These are phyloP conservation scores for Coniophora puteana DNA, from an alignment of 1,284 basidiomycete genomes.

Conservation along the genomic window DNA sequence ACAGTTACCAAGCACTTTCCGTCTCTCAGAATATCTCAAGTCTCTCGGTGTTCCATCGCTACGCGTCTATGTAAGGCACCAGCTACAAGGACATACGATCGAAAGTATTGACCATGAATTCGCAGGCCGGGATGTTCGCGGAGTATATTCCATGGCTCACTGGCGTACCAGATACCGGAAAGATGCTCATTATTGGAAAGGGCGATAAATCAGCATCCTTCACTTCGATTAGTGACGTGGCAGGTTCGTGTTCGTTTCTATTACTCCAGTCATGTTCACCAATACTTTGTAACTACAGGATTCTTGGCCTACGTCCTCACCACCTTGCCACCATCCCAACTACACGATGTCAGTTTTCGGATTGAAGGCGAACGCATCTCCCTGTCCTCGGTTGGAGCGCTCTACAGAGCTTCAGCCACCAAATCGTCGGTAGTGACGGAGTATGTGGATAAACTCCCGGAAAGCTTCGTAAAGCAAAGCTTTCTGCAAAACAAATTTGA, in stretches of 20 bases:
- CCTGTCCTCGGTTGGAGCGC: slow-evolving; percentile 17
- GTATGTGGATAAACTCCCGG: slow-evolving; percentile 23
- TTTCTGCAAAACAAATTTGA: slow-evolving; percentile 22
- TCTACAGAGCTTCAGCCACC: slow-evolving; percentile 23
- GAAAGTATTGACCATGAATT: neutral
- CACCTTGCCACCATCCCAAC: slow-evolving; percentile 21
- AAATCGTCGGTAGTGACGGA: slow-evolving; percentile 16
- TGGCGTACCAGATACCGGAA: slow-evolving; percentile 21
- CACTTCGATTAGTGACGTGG: slow-evolving; percentile 31
- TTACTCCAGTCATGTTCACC: neutral
- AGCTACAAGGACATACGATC: too few species aligned
- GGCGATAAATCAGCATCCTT: slow-evolving; percentile 27
- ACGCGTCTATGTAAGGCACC: slow-evolving; percentile 29
- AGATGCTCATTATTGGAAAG: slow-evolving; percentile 28
- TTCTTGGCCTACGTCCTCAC: slow-evolving; percentile 34
- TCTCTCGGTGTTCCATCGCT: slow-evolving; percentile 30
- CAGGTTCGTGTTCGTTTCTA: slow-evolving; percentile 13
- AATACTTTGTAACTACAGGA: slow-evolving; percentile 10
- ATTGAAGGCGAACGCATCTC: slow-evolving; percentile 34
- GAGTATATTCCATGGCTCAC: slow-evolving; percentile 21
- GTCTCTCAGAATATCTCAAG: slow-evolving; percentile 22
- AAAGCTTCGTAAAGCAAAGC: slow-evolving; percentile 26
- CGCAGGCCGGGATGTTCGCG: slow-evolving; percentile 24
- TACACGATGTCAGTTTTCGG: slow-evolving; percentile 29
- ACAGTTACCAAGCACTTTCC: slow-evolving; percentile 7